Conservation (phyloP, 2,329 filamentous ascomycete genomes). For the Macrophomina phaseolina region DNA sequence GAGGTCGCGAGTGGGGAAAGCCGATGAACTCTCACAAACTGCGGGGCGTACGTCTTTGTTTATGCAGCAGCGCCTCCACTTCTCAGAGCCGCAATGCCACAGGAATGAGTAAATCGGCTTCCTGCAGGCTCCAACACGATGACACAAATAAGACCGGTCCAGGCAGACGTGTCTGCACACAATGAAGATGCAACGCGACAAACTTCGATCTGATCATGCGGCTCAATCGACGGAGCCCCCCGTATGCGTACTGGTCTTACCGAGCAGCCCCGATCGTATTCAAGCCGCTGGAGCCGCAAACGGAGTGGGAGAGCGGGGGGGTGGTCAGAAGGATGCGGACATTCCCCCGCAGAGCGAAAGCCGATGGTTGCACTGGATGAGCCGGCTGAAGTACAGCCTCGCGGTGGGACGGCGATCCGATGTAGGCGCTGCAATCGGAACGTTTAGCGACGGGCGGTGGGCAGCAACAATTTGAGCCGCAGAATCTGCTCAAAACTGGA, state of each 20-base stretch:
- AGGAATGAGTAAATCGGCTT: neutral
- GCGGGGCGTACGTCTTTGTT: no score
- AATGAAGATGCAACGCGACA: neutral
- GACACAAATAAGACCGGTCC: neutral
- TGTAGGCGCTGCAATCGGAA: neutral
- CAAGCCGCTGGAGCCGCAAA: neutral
- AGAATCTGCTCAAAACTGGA: neutral
- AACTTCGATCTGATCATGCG: neutral
- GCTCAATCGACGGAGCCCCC: neutral
- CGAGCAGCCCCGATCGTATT: neutral
- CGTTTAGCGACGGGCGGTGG: neutral
- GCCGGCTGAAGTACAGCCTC: slow-evolving; percentile 5
- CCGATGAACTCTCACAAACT: no score
- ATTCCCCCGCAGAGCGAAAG: slow-evolving; percentile 1
- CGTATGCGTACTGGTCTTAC: neutral
- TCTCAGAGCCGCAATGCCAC: neutral
- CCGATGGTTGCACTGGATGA: neutral
- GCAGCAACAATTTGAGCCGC: neutral
- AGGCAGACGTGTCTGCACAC: neutral
- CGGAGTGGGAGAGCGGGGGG: neutral
- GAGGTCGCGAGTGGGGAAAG: no score
- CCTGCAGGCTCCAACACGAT: neutral
- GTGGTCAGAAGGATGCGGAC: neutral
- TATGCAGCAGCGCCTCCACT: neutral
- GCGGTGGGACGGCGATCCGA: neutral